A percentile compares a stretch with the other conserved stretches of the same genome.
These are phyloP conservation scores for Saccharomyces mikatae DNA, from an alignment of 805 yeast genomes.

Conservation along the genomic window DNA sequence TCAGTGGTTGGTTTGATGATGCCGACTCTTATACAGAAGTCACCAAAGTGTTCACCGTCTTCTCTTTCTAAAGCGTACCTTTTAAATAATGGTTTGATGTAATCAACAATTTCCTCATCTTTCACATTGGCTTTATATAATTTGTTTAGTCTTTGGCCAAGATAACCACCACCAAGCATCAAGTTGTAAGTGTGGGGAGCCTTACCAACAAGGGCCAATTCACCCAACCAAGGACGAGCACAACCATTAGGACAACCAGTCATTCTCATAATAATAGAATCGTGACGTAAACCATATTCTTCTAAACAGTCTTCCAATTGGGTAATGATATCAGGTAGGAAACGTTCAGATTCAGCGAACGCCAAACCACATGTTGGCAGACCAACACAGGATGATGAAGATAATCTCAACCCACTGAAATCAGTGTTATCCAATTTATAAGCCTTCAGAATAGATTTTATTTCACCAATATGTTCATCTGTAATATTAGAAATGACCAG, in stretches of 20 bases:
- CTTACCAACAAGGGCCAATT: slow-evolving; percentile 90
- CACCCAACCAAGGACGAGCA: slow-evolving; percentile 97
- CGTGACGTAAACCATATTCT: slow-evolving; percentile 88
- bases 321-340: slow-evolving; percentile 68
- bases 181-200: slow-evolving; percentile 89
- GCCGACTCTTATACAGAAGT: slow-evolving; percentile 80
- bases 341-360: slow-evolving; percentile 95
- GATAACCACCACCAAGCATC: slow-evolving; percentile 92
- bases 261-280: slow-evolving; percentile 94
- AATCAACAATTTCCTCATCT: slow-evolving; percentile 77
- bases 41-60: slow-evolving; percentile 93
- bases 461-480: slow-evolving; percentile 54
- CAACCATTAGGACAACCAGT: slow-evolving; percentile 99
- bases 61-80: slow-evolving; percentile 88
- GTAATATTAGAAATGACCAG: slow-evolving; percentile 64
- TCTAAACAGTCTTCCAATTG: slow-evolving; percentile 83
- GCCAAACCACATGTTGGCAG: slow-evolving; percentile 98
- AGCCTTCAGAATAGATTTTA: slow-evolving; percentile 58
- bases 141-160: slow-evolving; percentile 88
- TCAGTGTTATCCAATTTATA: slow-evolving; percentile 78
- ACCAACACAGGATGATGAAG: slow-evolving; percentile 95
- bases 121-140: slow-evolving; percentile 78
- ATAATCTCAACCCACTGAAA: slow-evolving; percentile 75
- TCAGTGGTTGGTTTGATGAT: slow-evolving; percentile 80
- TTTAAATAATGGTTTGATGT: slow-evolving; percentile 79